phyloP scores from a whole-genome alignment of 148 eudicot genomes.

The Fallopia convolvulus region DNA sequence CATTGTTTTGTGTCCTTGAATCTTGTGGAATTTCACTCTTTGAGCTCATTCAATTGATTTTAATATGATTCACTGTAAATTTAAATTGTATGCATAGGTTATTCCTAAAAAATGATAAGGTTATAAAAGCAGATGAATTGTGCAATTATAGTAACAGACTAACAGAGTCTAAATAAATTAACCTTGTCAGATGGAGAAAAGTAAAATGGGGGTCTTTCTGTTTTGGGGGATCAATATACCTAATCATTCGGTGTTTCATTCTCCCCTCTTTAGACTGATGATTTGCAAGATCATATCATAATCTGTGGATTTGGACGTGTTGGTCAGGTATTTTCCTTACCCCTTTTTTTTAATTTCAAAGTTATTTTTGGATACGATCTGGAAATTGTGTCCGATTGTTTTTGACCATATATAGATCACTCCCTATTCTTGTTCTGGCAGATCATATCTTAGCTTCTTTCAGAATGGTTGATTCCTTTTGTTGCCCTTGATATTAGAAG shows the following conservation, averaged over 20 bases:
- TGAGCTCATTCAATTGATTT: not conserved
- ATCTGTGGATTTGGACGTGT: slow-evolving; percentile 98
- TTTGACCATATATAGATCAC: not conserved
- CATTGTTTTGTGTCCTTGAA: not conserved
- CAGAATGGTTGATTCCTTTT: slow-evolving; percentile 93
- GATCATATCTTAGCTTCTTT: slow-evolving; percentile 98
- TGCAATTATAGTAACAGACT: not conserved
- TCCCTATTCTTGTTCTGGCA: slow-evolving; percentile 25
- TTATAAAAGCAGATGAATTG: not conserved
- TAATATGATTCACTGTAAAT: not conserved
- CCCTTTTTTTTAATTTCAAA: not conserved
- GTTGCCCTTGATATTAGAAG: slow-evolving; percentile 99
- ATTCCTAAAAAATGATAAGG: not conserved
- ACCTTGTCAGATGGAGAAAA: not conserved
- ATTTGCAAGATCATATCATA: slow-evolving; percentile 93
- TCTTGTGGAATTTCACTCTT: not conserved
- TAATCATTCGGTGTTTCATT: not conserved
- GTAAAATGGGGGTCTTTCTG: not conserved
- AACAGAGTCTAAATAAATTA: not conserved
- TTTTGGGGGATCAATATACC: not conserved
- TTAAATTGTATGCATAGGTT: not conserved
- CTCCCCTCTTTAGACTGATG: slow-evolving; percentile 65
- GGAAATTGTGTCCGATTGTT: not conserved
- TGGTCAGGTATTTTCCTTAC: slow-evolving; percentile 58
- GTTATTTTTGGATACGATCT: not conserved